A percentile compares a stretch with the other conserved stretches of the same genome.
These are phyloP conservation scores for Saccharomyces hybrid DNA, from an alignment of 1,139 yeast species.

Conservation along the genomic window DNA sequence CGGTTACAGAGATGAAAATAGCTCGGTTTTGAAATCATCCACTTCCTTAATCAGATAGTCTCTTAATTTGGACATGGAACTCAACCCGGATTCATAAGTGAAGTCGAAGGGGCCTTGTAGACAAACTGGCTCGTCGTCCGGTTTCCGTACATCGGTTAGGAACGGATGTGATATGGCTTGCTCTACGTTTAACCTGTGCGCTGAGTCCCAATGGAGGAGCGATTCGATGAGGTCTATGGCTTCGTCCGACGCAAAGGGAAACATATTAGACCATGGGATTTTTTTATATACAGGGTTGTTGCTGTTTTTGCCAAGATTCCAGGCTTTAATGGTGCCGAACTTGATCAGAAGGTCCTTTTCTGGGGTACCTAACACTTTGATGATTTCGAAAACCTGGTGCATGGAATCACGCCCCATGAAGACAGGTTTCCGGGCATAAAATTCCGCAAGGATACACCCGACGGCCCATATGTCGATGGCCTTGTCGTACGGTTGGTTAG, in stretches of 20 bases:
- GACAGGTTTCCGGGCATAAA: conserved; percentile 65
- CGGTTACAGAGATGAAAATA: not conserved
- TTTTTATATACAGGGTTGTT: conserved; percentile 35
- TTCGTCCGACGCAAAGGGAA: conserved; percentile 48
- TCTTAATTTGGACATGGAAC: conserved; percentile 29
- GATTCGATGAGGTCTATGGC: conserved; percentile 44
- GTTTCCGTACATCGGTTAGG: conserved; percentile 42
- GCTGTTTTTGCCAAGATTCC: conserved; percentile 33
- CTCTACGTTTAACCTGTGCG: conserved; percentile 40
- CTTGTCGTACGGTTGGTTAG: conserved; percentile 46
- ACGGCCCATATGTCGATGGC: conserved; percentile 75
- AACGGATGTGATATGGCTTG: conserved; percentile 49
- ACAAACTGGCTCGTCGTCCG: conserved; percentile 44
- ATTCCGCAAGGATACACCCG: conserved; percentile 72
- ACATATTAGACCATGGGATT: conserved; percentile 43
- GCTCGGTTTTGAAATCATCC: conserved; percentile 17
- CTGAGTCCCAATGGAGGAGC: conserved; percentile 58
- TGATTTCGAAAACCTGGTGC: conserved; percentile 57
- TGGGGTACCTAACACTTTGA: conserved; percentile 59
- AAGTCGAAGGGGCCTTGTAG: conserved; percentile 45
- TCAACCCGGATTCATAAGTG: conserved; percentile 42
- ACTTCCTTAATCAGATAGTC: conserved; percentile 26
- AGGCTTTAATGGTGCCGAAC: conserved; percentile 35
- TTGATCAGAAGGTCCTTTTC: conserved; percentile 34
- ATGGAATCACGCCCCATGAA: conserved; percentile 62